Evolutionary conservation across 208 protist genomes (phyloP), one percentile per base, ranked within the genome.

Genomic region (Lotmaria passim): DNA sequence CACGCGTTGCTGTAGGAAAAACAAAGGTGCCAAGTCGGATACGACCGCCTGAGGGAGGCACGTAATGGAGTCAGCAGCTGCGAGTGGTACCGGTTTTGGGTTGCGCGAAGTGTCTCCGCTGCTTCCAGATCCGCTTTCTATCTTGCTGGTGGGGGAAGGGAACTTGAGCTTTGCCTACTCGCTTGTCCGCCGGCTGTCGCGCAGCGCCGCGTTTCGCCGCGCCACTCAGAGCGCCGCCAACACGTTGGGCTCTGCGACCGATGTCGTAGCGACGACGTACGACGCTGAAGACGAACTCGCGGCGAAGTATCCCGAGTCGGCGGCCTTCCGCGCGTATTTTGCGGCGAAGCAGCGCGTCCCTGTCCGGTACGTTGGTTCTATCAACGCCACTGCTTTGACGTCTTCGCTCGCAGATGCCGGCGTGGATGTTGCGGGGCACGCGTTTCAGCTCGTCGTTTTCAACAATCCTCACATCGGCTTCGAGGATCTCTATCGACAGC

Each of bases 381-480:
- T 90, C 8, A 84, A 90, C 50, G 84, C 84, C 15, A 85, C 84
- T 0, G 28, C 60, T 14, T 31, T 90, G 0, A 5, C n/a, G 5
- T 33, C 51, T 15, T 63, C 72, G 1, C 28, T 78, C 3, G 15
- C 52, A 3, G 38, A 31, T 28, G 34, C 53, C 6, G 26, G 23
- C 31, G 36, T 47, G 31, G 14, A 11, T 2, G 17, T 51, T 15
- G n/a, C 14, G 3, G 31, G 53, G n/a, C 28, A 33, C 15, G 38
- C 50, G 19, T 73, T 41, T 23, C 75, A 85, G 43, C 53, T 86
- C 4, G 34, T 85, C 39, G 43, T 83, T 24, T 88, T 88, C 64
- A 88, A 88, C 69, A 88, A 89, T 36, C 83, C 83, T 0, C 83
- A 89, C 66, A 73, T 83, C 21, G 83, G 83, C 19, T 64, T 79